Base-by-base conservation (phyloP, 305 asterid species). In the Plantago coronopus region DNA sequence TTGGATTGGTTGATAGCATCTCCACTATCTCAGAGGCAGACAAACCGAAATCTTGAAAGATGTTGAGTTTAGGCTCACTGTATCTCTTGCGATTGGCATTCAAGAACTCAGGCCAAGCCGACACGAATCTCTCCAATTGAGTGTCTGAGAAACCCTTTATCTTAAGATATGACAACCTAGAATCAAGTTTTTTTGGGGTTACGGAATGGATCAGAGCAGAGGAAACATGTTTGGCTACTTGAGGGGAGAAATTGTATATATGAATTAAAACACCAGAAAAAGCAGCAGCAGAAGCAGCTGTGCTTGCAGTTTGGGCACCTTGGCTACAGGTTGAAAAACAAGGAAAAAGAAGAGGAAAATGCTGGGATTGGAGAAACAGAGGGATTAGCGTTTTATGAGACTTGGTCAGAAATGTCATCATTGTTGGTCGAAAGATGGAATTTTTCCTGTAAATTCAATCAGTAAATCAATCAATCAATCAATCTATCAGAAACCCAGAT, bases 31-130 rank as follows among this genome's bases (percentile, higher is more conserved):
- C 61, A 19, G 44, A n/a, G 10, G 7, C 47, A 10, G 48, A 56
- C n/a, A 56, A 17, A 1, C 61, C 61, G 2, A 17, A 37, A 56
- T 56, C 61, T 10, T 25, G 61, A 16, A 56, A 17, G 1, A 56
- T 15, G 11, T 56, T 56, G 48, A 56, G n/a, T 37, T 56, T 56
- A 19, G 61, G 23, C 61, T 34, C n/a, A 37, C 34, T 7, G 11
- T 22, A 18, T 2, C 37, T 56, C 23, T 15, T 12, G 2, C 17
- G 47, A 34, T 17, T 29, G 19, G 42, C 15, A 14, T 16, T 0
- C 17, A 56, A 12, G 22, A 55, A 4, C 22, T 16, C 8, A n/a
- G 61, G 48, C 22, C 43, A 2, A 27, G 15, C 17, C 8, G 16
- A 34, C 22, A 56, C 47, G 6, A 56, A 15, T 17, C 23, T 56